Evolutionary conservation across 163 green algal species (phyloP).

Genomic region (Scenedesmus sp.): DNA sequence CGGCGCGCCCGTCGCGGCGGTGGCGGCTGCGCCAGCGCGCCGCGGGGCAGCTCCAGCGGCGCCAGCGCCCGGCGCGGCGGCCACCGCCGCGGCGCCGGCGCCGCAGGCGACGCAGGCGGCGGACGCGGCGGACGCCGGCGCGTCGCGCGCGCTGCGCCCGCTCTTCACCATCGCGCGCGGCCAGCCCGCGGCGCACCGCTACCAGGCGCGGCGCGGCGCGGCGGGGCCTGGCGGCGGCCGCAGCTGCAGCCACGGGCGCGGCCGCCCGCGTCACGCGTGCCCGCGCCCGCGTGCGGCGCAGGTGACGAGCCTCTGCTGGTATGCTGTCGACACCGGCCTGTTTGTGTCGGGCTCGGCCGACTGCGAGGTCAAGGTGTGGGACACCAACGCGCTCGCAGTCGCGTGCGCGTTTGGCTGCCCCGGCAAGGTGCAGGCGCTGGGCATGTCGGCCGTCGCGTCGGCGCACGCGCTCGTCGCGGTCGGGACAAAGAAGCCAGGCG

Average conservation of each 20-base stretch:
- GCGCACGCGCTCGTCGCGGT: slow-evolving; percentile 75
- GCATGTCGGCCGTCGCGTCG: slow-evolving; percentile 69
- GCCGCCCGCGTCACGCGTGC: too few relatives aligned
- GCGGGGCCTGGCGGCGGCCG: too few relatives aligned
- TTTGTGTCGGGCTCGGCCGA: slow-evolving; percentile 87
- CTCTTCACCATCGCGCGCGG: neutral
- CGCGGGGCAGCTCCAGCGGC: neutral
- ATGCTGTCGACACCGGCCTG: slow-evolving; percentile 86
- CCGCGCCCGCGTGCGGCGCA: neutral
- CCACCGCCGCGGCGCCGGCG: neutral
- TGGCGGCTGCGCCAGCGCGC: neutral
- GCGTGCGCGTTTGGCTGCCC: slow-evolving; percentile 64
- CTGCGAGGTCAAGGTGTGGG: slow-evolving; percentile 69
- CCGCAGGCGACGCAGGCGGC: too few relatives aligned
- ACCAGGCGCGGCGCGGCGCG: neutral
- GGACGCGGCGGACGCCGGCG: too few relatives aligned
- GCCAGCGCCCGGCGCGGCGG: neutral
- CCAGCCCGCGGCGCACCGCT: neutral
- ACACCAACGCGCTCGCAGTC: slow-evolving; percentile 50
- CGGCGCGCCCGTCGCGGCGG: neutral
- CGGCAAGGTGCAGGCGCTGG: slow-evolving; percentile 64
- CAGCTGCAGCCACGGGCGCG: too few relatives aligned
- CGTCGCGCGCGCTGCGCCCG: too few relatives aligned
- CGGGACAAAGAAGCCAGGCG: slow-evolving; percentile 53
- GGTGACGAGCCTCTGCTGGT: slow-evolving; percentile 73